Conservation (phyloP, 805 yeast genomes). For the Myxozyma lipomycoides region DNA sequence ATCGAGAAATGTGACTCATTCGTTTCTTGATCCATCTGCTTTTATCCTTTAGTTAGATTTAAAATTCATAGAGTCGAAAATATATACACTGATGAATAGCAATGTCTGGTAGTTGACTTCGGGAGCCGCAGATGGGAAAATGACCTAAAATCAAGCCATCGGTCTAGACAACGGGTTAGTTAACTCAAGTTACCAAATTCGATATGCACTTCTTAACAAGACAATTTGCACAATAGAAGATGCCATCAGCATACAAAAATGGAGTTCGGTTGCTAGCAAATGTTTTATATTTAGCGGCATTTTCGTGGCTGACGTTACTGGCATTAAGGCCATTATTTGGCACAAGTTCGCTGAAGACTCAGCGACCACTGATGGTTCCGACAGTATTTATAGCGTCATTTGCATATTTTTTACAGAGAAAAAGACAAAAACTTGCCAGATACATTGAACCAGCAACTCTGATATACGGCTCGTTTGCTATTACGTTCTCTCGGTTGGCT, state of each 20-base stretch:
- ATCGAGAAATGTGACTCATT: no score
- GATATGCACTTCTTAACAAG: no score
- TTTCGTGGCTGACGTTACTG: slow-evolving; percentile 3
- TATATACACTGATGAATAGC: no score
- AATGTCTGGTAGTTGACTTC: no score
- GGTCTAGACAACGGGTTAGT: no score
- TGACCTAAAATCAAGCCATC: no score
- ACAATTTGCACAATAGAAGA: no score
- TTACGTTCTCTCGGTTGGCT: slow-evolving; percentile 2
- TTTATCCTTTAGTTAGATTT: no score
- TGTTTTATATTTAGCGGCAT: slow-evolving; percentile 13
- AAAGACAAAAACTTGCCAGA: background rate
- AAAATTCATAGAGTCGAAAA: no score
- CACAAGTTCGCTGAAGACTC: slow-evolving; percentile 1
- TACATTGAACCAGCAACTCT: slow-evolving; percentile 3
- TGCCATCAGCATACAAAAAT: background rate
- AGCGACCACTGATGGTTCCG: slow-evolving; percentile 10
- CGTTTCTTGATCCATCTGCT: no score
- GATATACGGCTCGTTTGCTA: slow-evolving; percentile 1
- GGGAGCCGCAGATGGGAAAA: no score
- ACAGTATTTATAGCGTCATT: slow-evolving; percentile 1
- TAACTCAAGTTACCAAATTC: no score
- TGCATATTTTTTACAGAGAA: slow-evolving; percentile 1
- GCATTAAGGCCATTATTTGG: slow-evolving; percentile 15
- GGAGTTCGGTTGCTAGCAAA: slow-evolving; percentile 6